A percentile compares a stretch with the other conserved stretches of the same genome.
Conservation (phyloP, 2,329 filamentous ascomycete genomes). For the Thermoascus crustaceus region DNA sequence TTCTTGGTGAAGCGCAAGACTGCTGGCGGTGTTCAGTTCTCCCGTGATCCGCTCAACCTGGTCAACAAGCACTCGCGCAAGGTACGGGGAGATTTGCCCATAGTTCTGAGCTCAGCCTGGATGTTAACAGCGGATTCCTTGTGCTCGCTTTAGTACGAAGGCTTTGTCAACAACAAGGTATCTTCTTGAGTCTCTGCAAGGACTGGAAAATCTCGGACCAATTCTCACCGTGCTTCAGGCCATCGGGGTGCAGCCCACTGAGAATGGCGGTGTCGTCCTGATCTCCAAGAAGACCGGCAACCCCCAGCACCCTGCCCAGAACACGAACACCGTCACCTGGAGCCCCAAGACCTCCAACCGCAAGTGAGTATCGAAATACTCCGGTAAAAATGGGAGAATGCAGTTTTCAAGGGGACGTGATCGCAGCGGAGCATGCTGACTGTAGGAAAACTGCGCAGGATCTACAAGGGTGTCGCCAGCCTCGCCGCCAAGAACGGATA, state of each 20-base stretch:
- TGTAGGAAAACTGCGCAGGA: slow-evolving; percentile 44
- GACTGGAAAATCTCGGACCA: slow-evolving; percentile 2
- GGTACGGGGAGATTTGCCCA: too few relatives aligned
- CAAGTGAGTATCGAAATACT: slow-evolving; percentile 61
- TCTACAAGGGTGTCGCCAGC: slow-evolving; percentile 82
- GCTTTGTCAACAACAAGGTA: slow-evolving; percentile 93
- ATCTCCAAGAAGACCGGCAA: slow-evolving; percentile 74
- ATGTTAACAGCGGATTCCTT: slow-evolving; percentile 14
- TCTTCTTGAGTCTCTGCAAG: slow-evolving; percentile 8
- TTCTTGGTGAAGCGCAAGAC: slow-evolving; percentile 85
- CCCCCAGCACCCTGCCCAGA: slow-evolving; percentile 63
- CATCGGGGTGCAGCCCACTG: slow-evolving; percentile 65
- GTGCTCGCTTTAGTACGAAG: slow-evolving; percentile 62
- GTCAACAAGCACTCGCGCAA: slow-evolving; percentile 86
- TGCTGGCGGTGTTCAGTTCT: slow-evolving; percentile 78
- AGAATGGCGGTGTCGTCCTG: slow-evolving; percentile 73
- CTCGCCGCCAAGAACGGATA: slow-evolving; percentile 76
- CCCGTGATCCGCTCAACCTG: slow-evolving; percentile 88
- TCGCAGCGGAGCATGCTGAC: slow-evolving; percentile 11
- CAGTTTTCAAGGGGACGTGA: neutral
- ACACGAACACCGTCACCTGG: slow-evolving; percentile 59
- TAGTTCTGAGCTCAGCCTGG: too few relatives aligned
- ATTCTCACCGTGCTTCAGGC: slow-evolving; percentile 48
- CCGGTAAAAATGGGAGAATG: too few relatives aligned
- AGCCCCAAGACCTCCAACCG: slow-evolving; percentile 64